Conservation (phyloP, 371 early-diverging fungal species). For the Syncephalastrum contaminatum region DNA sequence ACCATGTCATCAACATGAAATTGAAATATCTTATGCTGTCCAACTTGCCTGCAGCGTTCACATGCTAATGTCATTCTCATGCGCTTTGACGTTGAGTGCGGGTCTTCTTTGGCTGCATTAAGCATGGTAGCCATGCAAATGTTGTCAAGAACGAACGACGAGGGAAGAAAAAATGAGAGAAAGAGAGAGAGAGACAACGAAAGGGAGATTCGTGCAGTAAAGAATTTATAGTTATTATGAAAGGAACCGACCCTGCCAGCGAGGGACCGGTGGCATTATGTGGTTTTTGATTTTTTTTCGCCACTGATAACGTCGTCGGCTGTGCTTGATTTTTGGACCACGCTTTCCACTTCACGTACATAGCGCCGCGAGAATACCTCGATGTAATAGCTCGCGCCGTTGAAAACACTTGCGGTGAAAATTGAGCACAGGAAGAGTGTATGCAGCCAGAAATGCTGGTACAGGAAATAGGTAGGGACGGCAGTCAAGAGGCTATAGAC, state of each 20-base stretch:
- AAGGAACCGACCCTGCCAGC: too few relatives aligned
- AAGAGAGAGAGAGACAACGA: conserved; percentile 1
- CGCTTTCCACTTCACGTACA: conserved; percentile 48
- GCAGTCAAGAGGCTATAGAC: conserved; percentile 56
- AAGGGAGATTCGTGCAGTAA: too few relatives aligned
- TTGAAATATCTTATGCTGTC: background rate
- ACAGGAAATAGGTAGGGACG: conserved; percentile 42
- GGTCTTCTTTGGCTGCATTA: conserved; percentile 5
- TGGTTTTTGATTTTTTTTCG: conserved; percentile 6
- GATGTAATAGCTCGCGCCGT: conserved; percentile 74
- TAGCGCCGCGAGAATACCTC: conserved; percentile 70
- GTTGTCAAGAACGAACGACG: background rate
- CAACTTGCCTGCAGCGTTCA: conserved; percentile 48
- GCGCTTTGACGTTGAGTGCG: conserved; percentile 35
- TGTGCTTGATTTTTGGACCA: conserved; percentile 22
- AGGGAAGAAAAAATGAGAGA: conserved; percentile 4
- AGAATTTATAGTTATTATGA: too few relatives aligned
- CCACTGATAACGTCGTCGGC: background rate
- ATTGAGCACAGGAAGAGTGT: conserved; percentile 55
- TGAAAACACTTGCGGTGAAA: conserved; percentile 65
- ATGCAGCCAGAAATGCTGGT: conserved; percentile 54
- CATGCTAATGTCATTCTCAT: conserved; percentile 57
- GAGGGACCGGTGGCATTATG: conserved; percentile 1
- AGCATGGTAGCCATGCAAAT: background rate
- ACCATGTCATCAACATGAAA: background rate